Evolutionary conservation across 805 yeast genomes (phyloP).

Genomic region (Nakazawaea molendinolei): DNA sequence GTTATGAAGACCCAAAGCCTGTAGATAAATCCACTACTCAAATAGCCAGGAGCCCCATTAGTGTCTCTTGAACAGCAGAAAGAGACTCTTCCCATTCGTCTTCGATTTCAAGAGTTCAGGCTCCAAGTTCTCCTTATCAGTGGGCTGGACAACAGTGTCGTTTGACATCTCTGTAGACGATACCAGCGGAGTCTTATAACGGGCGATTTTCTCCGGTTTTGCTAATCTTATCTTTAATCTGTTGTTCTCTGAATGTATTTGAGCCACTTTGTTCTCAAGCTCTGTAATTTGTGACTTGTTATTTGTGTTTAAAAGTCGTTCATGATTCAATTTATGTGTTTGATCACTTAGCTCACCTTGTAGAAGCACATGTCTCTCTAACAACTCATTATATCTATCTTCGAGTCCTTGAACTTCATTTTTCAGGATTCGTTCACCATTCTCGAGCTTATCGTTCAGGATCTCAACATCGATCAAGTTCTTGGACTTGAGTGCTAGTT

Average conservation of each 20-base stretch:
- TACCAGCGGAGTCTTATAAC: constrained; percentile 10
- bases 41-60: too few species aligned
- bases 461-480: constrained; percentile 34
- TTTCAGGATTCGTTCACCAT: constrained; percentile 29
- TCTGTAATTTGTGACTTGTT: not conserved
- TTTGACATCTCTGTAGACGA: not conserved
- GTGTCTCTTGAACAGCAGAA: too few species aligned
- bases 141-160: not conserved
- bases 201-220: constrained; percentile 10
- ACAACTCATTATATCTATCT: constrained; percentile 33
- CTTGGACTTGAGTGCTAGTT: constrained; percentile 21
- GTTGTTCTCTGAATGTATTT: constrained; percentile 5
- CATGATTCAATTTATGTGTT: constrained; percentile 1
- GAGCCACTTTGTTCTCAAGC: not conserved
- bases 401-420: constrained; percentile 27
- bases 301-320: constrained; percentile 2
- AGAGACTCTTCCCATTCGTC: too few species aligned
- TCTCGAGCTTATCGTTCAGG: constrained; percentile 33
- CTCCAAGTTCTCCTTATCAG: too few species aligned
- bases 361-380: constrained; percentile 34
- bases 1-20: too few species aligned
- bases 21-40: too few species aligned
- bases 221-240: constrained; percentile 2
- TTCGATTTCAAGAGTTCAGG: too few species aligned
- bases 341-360: constrained; percentile 28